Evolutionary conservation across 1,284 basidiomycete species (phyloP).

Genomic region (Ceratobasidium sp.): DNA sequence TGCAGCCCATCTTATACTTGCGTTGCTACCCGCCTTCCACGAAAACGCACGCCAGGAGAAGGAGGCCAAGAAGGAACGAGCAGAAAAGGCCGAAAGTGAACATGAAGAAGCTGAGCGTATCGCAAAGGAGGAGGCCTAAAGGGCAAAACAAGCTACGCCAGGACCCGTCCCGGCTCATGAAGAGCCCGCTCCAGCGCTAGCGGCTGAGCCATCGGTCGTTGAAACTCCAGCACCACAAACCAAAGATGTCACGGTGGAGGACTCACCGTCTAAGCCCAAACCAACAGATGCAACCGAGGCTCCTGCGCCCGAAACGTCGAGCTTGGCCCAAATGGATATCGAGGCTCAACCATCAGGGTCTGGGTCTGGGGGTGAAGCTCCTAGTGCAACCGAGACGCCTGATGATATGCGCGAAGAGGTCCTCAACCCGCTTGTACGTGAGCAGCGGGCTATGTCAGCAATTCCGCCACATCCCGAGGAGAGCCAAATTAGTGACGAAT

Average conservation of each 20-base stretch:
- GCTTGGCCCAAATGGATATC: constrained; percentile 33
- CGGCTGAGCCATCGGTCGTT: constrained; percentile 42
- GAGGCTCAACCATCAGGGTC: constrained; percentile 35
- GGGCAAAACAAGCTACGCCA: constrained; percentile 48
- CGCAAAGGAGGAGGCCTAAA: constrained; percentile 46
- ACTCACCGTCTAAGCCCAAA: constrained; percentile 6
- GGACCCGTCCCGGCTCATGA: constrained; percentile 45
- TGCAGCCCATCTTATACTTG: constrained; percentile 73
- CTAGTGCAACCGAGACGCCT: constrained; percentile 55
- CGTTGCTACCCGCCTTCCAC: constrained; percentile 80
- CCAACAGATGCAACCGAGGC: constrained; percentile 7
- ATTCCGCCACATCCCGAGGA: constrained; percentile 70
- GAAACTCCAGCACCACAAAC: constrained; percentile 44
- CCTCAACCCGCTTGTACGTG: constrained; percentile 94
- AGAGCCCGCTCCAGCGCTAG: constrained; percentile 45
- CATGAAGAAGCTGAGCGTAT: constrained; percentile 44
- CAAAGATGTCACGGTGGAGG: constrained; percentile 37
- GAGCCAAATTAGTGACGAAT: constrained; percentile 91
- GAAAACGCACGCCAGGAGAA: constrained; percentile 56
- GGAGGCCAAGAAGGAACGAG: constrained; percentile 49
- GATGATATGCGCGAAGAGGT: constrained; percentile 99
- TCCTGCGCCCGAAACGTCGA: constrained; percentile 26
- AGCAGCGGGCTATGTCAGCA: constrained; percentile 73
- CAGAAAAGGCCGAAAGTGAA: constrained; percentile 49
- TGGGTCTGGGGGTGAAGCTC: constrained; percentile 45